Evolutionary conservation across 2,329 filamentous ascomycete genomes (phyloP).

Genomic region (Akanthomyces muscarius): DNA sequence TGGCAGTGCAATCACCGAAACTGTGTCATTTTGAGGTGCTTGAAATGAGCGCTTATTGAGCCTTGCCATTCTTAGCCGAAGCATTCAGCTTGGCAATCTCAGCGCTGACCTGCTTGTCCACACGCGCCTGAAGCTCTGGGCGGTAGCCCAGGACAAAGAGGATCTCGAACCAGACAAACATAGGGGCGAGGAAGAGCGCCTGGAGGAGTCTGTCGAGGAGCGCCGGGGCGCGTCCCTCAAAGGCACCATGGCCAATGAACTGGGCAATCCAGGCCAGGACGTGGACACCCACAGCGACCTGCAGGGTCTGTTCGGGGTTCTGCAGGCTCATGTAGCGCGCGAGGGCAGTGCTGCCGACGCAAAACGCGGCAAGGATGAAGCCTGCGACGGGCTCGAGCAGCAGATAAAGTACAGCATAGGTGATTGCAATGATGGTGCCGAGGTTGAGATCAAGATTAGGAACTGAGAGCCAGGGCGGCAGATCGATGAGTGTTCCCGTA

Average conservation of each 20-base stretch:
- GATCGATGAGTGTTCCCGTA: conserved; percentile 57
- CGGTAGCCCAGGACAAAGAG: conserved; percentile 89
- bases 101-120: conserved; percentile 69
- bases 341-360: conserved; percentile 70
- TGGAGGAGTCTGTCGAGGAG: conserved; percentile 88
- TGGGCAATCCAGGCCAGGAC: conserved; percentile 79
- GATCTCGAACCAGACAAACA: conserved; percentile 96
- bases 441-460: conserved; percentile 65
- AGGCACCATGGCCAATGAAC: conserved; percentile 86
- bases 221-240: conserved; percentile 83
- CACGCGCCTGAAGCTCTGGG: conserved; percentile 75
- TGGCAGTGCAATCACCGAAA: not conserved
- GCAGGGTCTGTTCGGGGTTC: conserved; percentile 45
- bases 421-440: conserved; percentile 58
- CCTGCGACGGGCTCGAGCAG: conserved; percentile 93
- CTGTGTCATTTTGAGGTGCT: not conserved
- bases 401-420: conserved; percentile 78
- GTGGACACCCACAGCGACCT: conserved; percentile 62
- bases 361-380: conserved; percentile 67
- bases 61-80: conserved; percentile 52
- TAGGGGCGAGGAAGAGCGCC: conserved; percentile 85
- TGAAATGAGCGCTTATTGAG: conserved; percentile 35
- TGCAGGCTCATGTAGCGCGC: conserved; percentile 69
- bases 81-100: conserved; percentile 73
- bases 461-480: conserved; percentile 63